Conservation (phyloP, 768 basidiomycete genomes). For the Hygrocybe punicea region DNA sequence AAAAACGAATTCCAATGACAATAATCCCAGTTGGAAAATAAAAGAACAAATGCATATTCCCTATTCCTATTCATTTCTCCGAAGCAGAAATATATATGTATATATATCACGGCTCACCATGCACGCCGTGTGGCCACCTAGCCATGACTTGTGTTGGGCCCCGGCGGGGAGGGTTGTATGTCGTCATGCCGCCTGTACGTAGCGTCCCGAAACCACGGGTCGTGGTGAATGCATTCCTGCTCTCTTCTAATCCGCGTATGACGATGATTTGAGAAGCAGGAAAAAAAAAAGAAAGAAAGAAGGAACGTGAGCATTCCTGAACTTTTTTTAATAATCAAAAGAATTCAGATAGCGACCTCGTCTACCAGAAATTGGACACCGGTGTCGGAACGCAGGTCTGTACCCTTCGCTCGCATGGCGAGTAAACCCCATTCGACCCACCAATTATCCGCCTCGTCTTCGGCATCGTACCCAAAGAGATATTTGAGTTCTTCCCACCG, state of each 20-base stretch:
- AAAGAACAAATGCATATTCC: no score
- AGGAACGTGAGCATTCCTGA: not conserved
- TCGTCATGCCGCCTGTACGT: not conserved
- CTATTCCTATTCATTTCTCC: no score
- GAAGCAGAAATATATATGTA: no score
- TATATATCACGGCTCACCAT: no score
- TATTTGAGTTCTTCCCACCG: conserved; percentile 49
- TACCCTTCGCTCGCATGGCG: conserved; percentile 10
- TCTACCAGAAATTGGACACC: not conserved
- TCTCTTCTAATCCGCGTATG: not conserved
- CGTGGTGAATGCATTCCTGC: not conserved
- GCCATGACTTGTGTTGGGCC: no score
- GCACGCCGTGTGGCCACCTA: no score
- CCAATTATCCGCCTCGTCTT: conserved; percentile 60
- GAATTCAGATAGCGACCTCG: not conserved
- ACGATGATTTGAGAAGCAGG: no score
- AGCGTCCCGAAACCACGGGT: not conserved
- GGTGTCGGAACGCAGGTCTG: not conserved
- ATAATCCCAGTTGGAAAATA: no score
- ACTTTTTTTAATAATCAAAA: not conserved
- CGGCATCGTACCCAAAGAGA: conserved; percentile 52
- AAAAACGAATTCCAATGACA: no score
- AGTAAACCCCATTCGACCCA: conserved; percentile 42
- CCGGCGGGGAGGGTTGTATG: no score
- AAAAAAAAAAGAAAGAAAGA: not conserved